Base-by-base conservation (phyloP, 164 flowering plant species). In the Taxillus chinensis region DNA sequence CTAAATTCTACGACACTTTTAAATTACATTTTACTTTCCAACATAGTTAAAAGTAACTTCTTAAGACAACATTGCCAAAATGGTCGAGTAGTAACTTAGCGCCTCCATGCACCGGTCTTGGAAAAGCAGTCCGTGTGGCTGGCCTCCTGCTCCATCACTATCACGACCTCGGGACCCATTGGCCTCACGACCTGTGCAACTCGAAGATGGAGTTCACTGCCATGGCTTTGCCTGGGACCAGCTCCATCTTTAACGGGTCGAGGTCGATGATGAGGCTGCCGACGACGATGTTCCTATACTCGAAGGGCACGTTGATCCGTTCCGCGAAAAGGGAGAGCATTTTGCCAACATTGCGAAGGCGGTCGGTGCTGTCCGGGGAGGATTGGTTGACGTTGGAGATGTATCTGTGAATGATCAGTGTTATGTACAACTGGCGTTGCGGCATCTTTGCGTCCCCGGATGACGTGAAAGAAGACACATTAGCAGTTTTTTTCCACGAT, bases 141-240 rank as follows among this genome's bases (percentile, higher is more conserved):
- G 41, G 72, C 67, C 41, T 74, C 78, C 16, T 68, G 72, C 60
- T 74, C 78, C 12, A 68, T 72, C 5, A 74, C 57, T 7, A 75
- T 68, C 43, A 74, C 75, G 15, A 74, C 67, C n/a, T 57, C 63
- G 15, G 78, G 78, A 7, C 61, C 62, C 61, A 71, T 64, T 5
- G 41, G 63, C 55, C 60, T 65, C 50, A 74, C 17, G 71, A 37
- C 16, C 62, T 42, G 55, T 75, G 78, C 1, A 75, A 62, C 68
- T 75, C 78, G 50, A 75, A 71, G 37, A 71, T 73, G 8, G 78
- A 60, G 43, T 71, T 75, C 9, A 75, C 75, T 7, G 75, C 78
- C 41, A 75, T 63, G 0, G 62, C 55, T 59, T 75, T 75, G 3
- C 39, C 65, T 16, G 16, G 39, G 3, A 57, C 37, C 10, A 74